Evolutionary conservation across 1,284 basidiomycete genomes (phyloP).

Genomic region (Neonothopanus nambi): DNA sequence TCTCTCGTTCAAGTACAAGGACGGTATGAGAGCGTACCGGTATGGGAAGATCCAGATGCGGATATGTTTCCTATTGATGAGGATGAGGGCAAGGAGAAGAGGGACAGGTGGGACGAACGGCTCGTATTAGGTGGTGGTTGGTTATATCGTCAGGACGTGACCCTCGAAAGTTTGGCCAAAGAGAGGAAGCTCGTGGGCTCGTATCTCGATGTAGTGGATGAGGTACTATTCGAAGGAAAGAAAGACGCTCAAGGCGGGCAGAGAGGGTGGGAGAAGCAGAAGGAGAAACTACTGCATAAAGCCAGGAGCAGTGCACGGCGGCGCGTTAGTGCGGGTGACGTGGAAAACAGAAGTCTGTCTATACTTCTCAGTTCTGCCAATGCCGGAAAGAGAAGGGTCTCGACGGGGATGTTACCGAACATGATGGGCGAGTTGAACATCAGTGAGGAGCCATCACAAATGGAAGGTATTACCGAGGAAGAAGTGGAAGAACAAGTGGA

Average conservation of each 20-base stretch:
- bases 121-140: slow-evolving; percentile 77
- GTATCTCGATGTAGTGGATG: slow-evolving; percentile 75
- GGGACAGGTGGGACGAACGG: slow-evolving; percentile 76
- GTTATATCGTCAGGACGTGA: slow-evolving; percentile 72
- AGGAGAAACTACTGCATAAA: slow-evolving; percentile 42
- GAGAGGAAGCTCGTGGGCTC: slow-evolving; percentile 56
- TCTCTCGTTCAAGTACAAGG: slow-evolving; percentile 71
- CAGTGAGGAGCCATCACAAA: slow-evolving; percentile 60
- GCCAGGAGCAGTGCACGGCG: slow-evolving; percentile 42
- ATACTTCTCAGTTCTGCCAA: slow-evolving; percentile 22
- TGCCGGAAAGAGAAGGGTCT: slow-evolving; percentile 48
- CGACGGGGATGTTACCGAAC: slow-evolving; percentile 49
- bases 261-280: slow-evolving; percentile 61
- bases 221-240: slow-evolving; percentile 65
- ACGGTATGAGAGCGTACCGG: slow-evolving; percentile 61
- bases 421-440: slow-evolving; percentile 48
- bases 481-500: slow-evolving; percentile 32
- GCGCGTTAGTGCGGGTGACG: slow-evolving; percentile 53
- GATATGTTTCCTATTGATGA: slow-evolving; percentile 34
- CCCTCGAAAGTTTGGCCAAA: slow-evolving; percentile 50
- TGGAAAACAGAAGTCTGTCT: slow-evolving; percentile 26
- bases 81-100: slow-evolving; percentile 53
- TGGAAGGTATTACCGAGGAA: slow-evolving; percentile 50
- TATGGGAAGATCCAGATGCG: slow-evolving; percentile 79
- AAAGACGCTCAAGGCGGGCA: slow-evolving; percentile 41